Evolutionary conservation across 805 yeast genomes (phyloP).

Genomic region (Vanderwaltozyma verrucispora): DNA sequence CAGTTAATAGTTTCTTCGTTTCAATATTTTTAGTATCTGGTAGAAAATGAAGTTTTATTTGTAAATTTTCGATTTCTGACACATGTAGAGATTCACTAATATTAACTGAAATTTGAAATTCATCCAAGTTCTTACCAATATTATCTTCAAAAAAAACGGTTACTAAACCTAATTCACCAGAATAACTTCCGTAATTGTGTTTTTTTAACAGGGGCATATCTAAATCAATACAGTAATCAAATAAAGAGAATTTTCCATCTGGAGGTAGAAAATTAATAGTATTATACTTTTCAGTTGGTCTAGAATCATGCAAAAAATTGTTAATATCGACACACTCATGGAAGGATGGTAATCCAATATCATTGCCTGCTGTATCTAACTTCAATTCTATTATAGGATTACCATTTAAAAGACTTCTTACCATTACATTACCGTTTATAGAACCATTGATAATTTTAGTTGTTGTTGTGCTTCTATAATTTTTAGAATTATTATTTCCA

Average conservation of each 20-base stretch:
- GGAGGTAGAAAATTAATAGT: slow-evolving; percentile 70
- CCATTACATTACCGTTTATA: slow-evolving; percentile 53
- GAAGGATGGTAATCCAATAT: slow-evolving; percentile 49
- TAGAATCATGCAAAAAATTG: slow-evolving; percentile 3
- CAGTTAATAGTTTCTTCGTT: not conserved
- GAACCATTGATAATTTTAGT: slow-evolving; percentile 17
- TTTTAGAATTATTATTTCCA: not conserved
- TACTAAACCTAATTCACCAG: slow-evolving; percentile 19
- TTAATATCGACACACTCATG: slow-evolving; percentile 58
- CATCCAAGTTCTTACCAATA: slow-evolving; percentile 30
- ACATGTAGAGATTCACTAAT: slow-evolving; percentile 34
- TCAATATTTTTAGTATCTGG: not conserved
- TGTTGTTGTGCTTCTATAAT: not conserved
- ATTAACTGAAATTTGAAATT: slow-evolving; percentile 29
- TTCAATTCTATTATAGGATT: slow-evolving; percentile 58
- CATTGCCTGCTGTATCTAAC: slow-evolving; percentile 37
- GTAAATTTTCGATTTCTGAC: slow-evolving; percentile 38
- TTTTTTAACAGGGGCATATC: slow-evolving; percentile 8
- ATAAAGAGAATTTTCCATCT: slow-evolving; percentile 60
- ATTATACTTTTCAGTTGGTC: not conserved
- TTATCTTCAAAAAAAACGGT: slow-evolving; percentile 23
- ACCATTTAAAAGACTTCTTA: slow-evolving; percentile 66
- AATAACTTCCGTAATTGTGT: not conserved
- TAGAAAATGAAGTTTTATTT: slow-evolving; percentile 28
- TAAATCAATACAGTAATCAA: slow-evolving; percentile 54